phyloP scores from a whole-genome alignment of 2,329 filamentous ascomycete genomes.

The Alternaria sp. region DNA sequence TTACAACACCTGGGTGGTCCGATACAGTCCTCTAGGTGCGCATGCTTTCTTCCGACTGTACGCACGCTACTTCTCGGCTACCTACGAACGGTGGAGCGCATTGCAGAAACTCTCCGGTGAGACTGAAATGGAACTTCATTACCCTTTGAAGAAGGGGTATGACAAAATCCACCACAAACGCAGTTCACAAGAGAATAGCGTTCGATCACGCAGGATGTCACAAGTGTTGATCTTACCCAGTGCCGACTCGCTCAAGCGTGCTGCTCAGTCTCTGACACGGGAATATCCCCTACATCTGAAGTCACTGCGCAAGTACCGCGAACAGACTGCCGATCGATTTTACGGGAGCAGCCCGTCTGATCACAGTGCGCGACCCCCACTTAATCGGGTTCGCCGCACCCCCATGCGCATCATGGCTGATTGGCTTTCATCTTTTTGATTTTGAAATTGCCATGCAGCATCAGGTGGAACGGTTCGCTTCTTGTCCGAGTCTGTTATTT shows the following conservation, averaged over 20 bases:
- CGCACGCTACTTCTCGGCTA: neutral
- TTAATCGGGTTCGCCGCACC: neutral
- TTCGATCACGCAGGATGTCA: neutral
- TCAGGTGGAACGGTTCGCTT: neutral
- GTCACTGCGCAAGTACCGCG: neutral
- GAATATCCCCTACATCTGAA: neutral
- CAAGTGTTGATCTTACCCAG: neutral
- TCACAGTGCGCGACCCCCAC: conserved; percentile 3
- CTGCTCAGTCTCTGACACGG: neutral
- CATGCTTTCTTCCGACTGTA: neutral
- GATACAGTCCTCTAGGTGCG: neutral
- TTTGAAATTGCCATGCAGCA: neutral
- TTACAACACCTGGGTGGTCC: neutral
- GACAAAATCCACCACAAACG: neutral
- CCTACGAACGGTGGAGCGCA: neutral
- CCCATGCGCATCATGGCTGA: neutral
- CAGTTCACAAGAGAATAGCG: neutral
- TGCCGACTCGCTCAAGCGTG: neutral
- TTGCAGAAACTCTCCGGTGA: conserved; percentile 1
- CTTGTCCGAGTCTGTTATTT: neutral
- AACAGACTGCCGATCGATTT: conserved; percentile 5
- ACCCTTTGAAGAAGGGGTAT: neutral
- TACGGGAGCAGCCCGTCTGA: neutral
- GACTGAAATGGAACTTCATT: neutral
- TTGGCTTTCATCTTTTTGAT: neutral